Evolutionary conservation across 345 rosid species (phyloP), one percentile per base, ranked within the genome.

Genomic region (Bretschneidera sinensis): DNA sequence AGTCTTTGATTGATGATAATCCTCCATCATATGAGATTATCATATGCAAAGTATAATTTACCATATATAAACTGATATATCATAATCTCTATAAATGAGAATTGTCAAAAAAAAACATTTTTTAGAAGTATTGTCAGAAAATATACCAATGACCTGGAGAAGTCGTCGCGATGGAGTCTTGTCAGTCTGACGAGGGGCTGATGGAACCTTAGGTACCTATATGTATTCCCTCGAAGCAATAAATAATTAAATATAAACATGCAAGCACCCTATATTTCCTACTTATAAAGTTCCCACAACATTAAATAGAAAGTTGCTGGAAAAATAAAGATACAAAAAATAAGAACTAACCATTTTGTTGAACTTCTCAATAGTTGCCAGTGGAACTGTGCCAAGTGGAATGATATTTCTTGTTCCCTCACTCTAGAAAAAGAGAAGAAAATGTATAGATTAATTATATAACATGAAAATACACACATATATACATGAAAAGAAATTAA

Each of bases 351-450:
- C 99, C 77, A 78, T 60, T 86, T 90, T 90, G 82, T 63, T 77
- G 75, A 94, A 81, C 84, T 86, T 94, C 91, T 94, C 99, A 74
- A 94, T 90, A 52, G 95, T 68, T 59, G 76, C 82, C 60, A 94
- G 48, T 2, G 99, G 96, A 65, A 94, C 78, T 21, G 99, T 90
- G 60, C 97, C 99, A 28, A 88, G 85, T 21, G 83, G 75, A 70
- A 86, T 77, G 52, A 82, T 74, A 65, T 83, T 74, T 78, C 95
- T 75, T 28, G 91, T 84, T 51, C 84, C 95, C 68, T 90, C 95
- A 54, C 92, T 80, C 99, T 94, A 60, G 48, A 54, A 70, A 75
- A 75, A 68, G 25, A 45, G 17, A 72, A 66, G 21, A 73, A 39
- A 39, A 39, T 4, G 45, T 39, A 39, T 39, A 5, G 45, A 39